Conservation (phyloP, 2,329 filamentous ascomycete genomes). For the Claviceps cyperi region DNA sequence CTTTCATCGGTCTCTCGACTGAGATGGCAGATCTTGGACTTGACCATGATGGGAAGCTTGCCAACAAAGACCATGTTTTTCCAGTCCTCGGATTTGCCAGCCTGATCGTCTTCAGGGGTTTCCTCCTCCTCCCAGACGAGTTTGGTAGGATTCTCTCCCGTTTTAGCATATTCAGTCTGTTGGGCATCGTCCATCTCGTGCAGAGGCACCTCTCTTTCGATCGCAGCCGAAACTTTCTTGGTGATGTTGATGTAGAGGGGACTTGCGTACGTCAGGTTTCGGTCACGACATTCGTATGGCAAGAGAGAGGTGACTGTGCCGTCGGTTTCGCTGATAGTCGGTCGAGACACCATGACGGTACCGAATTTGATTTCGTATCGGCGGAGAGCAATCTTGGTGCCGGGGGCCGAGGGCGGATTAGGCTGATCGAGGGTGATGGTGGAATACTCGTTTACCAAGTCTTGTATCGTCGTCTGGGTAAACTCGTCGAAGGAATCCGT, state of each 20-base stretch:
- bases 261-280: conserved; percentile 89
- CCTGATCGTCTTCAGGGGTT: conserved; percentile 33
- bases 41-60: conserved; percentile 94
- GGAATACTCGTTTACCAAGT: conserved; percentile 84
- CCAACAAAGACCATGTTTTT: conserved; percentile 77
- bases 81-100: conserved; percentile 39
- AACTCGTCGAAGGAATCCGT: conserved; percentile 98
- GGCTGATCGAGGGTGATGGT: conserved; percentile 89
- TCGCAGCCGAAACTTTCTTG: conserved; percentile 70
- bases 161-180: conserved; percentile 37
- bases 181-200: conserved; percentile 56
- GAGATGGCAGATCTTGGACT: conserved; percentile 88
- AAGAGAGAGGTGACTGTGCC: conserved; percentile 73
- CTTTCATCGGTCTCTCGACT: conserved; percentile 71
- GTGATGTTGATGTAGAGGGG: conserved; percentile 82
- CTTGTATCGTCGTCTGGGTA: conserved; percentile 83
- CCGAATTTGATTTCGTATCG: conserved; percentile 94
- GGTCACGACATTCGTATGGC: conserved; percentile 87
- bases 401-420: conserved; percentile 59
- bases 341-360: conserved; percentile 74
- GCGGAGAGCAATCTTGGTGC: conserved; percentile 69
- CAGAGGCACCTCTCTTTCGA: conserved; percentile 54
- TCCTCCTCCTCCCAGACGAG: conserved; percentile 49
- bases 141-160: conserved; percentile 42
- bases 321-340: conserved; percentile 85